phyloP scores from a whole-genome alignment of 176 grass and related monocot genomes.

The Chloris gayana region DNA sequence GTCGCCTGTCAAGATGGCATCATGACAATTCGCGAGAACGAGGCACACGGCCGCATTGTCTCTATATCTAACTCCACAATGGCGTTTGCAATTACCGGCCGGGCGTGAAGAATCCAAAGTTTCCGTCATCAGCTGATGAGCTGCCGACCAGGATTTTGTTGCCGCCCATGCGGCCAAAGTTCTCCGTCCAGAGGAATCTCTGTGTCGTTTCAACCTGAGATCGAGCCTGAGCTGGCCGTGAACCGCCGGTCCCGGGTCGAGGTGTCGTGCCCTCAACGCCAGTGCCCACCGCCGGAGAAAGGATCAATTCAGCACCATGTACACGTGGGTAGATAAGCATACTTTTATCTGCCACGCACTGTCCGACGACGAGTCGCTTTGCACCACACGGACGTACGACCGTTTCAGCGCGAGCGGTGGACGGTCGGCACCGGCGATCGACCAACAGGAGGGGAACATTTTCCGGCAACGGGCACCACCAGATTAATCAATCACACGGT shows the following conservation, averaged over 20 bases:
- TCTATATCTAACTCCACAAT: no score
- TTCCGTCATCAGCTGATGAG: background rate
- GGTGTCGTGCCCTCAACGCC: background rate
- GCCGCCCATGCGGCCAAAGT: background rate
- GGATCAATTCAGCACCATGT: background rate
- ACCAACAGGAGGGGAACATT: background rate
- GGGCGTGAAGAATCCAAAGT: background rate
- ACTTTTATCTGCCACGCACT: background rate
- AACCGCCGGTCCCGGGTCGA: background rate
- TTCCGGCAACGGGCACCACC: background rate
- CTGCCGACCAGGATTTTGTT: conserved; percentile 4
- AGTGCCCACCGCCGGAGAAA: background rate
- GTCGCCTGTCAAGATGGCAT: no score
- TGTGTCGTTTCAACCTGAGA: background rate
- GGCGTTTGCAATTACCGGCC: background rate
- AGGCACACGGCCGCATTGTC: background rate
- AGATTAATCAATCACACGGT: background rate
- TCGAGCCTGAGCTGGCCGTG: background rate
- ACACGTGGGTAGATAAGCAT: no score
- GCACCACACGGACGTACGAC: background rate
- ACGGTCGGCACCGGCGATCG: background rate
- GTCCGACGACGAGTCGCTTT: background rate
- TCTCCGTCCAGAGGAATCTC: background rate
- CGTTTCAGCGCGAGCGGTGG: background rate
- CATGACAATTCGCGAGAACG: no score